Evolutionary conservation across 805 yeast genomes (phyloP), one percentile per base, ranked within the genome.

Genomic region (Barnettozyma siamensis): DNA sequence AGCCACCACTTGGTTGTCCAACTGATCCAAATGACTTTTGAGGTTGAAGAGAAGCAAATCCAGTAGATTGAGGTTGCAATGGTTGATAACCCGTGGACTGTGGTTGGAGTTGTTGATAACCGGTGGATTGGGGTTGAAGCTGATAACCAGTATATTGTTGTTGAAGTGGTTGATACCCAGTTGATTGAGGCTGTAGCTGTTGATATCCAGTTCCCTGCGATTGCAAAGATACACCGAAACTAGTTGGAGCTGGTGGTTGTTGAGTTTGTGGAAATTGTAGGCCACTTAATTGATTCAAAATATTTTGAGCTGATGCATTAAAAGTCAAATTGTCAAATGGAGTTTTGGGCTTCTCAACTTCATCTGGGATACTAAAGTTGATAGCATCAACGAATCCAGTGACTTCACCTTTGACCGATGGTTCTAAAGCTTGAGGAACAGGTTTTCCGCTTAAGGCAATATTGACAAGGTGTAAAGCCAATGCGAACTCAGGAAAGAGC

Each of bases 401-500:
- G 11, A 91, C 96, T 62, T 91, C 97, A 57, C 83, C 85, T 56
- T 71, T 70, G 65, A 88, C 78, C 47, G 75, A 79, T 17, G 74
- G 73, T 24, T 95, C 96, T 50, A 91, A 64, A 31, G 69, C 71
- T 33, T 67, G 68, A 3, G 98, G 97, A 45, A 89, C 69, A 8
- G 80, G 67, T 50, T 85, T 88, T 29, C 96, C 95, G 52, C 76
- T 78, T 51, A 86, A 70, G 0, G 83, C 83, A 55, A 78, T 64
- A 51, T 85, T 83, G 58, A 95, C 88, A 51, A 91, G 70, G 61
- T 88, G 91, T 70, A 91, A 78, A 15, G 96, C 88, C 49, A 91
- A 69, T 13, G 95, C 95, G 69, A 91, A 91, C 62, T 91, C 97
- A 2, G 98, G 98, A 58, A 89, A 91, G 52, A 91, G 65, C 46